Evolutionary conservation across 2,329 filamentous ascomycete genomes (phyloP).

Genomic region (Monosporascus cannonballus): DNA sequence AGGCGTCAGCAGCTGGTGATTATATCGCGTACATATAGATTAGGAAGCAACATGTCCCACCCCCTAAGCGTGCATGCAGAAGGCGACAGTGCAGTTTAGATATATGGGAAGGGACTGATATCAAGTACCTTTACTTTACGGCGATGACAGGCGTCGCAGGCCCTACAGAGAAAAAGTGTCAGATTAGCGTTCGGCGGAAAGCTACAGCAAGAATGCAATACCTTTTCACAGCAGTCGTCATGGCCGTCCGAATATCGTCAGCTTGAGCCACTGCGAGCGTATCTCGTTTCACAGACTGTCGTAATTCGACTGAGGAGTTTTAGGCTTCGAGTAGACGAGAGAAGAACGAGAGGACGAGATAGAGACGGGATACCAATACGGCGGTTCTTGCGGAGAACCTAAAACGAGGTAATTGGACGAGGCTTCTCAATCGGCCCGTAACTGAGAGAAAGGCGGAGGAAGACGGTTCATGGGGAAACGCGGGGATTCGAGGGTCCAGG

Average conservation of each 20-base stretch:
- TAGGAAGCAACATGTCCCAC: too few species aligned
- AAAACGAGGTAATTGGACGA: conserved; percentile 21
- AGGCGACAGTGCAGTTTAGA: too few species aligned
- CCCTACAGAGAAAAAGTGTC: conserved; percentile 30
- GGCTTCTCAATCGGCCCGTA: conserved; percentile 28
- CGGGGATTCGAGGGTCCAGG: conserved; percentile 16
- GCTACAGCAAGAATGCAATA: background rate
- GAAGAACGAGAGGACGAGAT: too few species aligned
- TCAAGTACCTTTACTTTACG: conserved; percentile 55
- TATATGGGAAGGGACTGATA: too few species aligned
- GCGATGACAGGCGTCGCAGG: conserved; percentile 68
- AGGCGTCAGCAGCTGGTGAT: background rate
- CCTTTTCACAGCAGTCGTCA: conserved; percentile 35
- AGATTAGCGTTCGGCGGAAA: background rate
- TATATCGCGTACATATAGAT: too few species aligned
- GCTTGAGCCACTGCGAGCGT: too few species aligned
- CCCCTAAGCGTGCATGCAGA: too few species aligned
- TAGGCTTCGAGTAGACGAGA: too few species aligned
- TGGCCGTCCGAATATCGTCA: conserved; percentile 7
- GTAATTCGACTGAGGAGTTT: too few species aligned
- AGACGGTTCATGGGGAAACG: conserved; percentile 21
- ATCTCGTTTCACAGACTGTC: too few species aligned
- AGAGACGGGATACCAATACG: too few species aligned
- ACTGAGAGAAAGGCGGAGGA: conserved; percentile 26
- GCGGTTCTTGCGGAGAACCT: conserved; percentile 6